Conservation (phyloP, 495 filamentous ascomycete species). For the Penicillium pulvis region DNA sequence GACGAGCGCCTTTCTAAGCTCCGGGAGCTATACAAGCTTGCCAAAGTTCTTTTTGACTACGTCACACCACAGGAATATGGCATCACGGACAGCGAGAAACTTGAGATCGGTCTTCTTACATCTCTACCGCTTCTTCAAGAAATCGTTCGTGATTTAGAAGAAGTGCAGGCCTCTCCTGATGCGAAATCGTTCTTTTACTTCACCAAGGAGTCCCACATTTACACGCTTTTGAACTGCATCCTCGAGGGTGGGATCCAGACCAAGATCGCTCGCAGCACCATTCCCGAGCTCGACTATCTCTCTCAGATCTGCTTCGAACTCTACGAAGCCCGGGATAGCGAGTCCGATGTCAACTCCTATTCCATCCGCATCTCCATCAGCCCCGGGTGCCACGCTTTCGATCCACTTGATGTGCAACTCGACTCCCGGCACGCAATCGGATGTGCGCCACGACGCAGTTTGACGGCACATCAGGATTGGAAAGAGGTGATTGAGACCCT, state of each 20-base stretch:
- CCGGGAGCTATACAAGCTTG: constrained; percentile 86
- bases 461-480: constrained; percentile 94
- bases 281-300: constrained; percentile 97
- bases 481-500: constrained; percentile 92
- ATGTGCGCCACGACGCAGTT: constrained; percentile 80
- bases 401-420: constrained; percentile 92
- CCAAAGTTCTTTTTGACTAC: constrained; percentile 96
- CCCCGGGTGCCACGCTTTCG: constrained; percentile 93
- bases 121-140: constrained; percentile 91
- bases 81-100: constrained; percentile 89
- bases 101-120: constrained; percentile 94
- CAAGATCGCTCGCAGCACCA: constrained; percentile 86
- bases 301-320: constrained; percentile 96
- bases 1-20: constrained; percentile 85
- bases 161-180: constrained; percentile 89
- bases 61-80: constrained; percentile 98
- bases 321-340: constrained; percentile 86
- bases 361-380: constrained; percentile 94
- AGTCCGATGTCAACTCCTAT: constrained; percentile 76
- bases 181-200: constrained; percentile 98
- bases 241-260: constrained; percentile 93
- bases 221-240: constrained; percentile 96
- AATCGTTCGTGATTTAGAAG: constrained; percentile 95
- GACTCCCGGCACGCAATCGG: constrained; percentile 95
- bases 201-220: constrained; percentile 98